Conservation (phyloP, 2,329 filamentous ascomycete species). For the Aspergillus japonicus region DNA sequence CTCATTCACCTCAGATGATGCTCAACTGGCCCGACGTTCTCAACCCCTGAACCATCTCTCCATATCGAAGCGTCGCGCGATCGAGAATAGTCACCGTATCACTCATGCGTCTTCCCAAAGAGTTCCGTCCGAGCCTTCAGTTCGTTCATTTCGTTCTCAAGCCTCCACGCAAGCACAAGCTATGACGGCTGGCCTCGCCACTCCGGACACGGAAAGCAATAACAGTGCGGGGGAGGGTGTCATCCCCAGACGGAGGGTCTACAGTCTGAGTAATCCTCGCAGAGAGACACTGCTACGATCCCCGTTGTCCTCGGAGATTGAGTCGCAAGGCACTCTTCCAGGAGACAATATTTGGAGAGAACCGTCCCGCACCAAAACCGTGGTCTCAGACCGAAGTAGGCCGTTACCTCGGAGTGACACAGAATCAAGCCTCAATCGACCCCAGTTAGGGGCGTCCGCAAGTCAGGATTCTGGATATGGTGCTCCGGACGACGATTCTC, state of each 20-base stretch:
- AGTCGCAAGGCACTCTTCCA: conserved; percentile 21
- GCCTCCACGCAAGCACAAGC: conserved; percentile 29
- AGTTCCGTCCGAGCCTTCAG: conserved; percentile 51
- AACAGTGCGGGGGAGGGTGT: conserved; percentile 29
- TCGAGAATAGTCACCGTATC: conserved; percentile 53
- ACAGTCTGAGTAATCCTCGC: conserved; percentile 34
- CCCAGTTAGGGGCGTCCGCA: conserved; percentile 14
- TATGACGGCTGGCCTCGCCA: conserved; percentile 37
- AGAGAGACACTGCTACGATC: conserved; percentile 33
- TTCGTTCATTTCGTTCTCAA: conserved; percentile 43
- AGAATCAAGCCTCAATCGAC: conserved; percentile 4
- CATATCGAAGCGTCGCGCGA: conserved; percentile 49
- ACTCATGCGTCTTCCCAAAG: conserved; percentile 28
- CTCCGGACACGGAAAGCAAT: conserved; percentile 41
- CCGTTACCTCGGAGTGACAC: conserved; percentile 3
- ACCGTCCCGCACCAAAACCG: conserved; percentile 11
- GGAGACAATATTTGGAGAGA: conserved; percentile 21
- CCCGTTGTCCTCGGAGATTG: conserved; percentile 34
- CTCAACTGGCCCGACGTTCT: conserved; percentile 28
- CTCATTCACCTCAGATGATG: conserved; percentile 43
- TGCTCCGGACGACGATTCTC: conserved; percentile 21
- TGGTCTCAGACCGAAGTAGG: conserved; percentile 19
- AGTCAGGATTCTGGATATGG: conserved; percentile 27
- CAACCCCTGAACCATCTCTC: conserved; percentile 25
- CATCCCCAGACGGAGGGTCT: conserved; percentile 30